Evolutionary conservation across 441 rosid genomes (phyloP).

Genomic region (Bruguiera hainesii): DNA sequence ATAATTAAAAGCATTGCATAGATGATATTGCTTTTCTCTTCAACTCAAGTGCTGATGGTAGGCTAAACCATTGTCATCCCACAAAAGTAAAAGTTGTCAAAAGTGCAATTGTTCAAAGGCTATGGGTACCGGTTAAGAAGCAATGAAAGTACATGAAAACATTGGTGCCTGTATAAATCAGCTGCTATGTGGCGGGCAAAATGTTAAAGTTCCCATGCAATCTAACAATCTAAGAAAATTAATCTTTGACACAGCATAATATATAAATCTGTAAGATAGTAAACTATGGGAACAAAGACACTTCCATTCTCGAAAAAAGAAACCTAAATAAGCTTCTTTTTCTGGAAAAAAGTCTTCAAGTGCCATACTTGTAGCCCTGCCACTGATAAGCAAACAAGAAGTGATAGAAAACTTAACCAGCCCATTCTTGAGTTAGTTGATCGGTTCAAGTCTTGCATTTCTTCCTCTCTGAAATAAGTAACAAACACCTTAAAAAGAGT

Average conservation of each 20-base stretch:
- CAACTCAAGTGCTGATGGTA: too few species aligned
- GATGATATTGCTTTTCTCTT: too few species aligned
- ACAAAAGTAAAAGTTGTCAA: too few species aligned
- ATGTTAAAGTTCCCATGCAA: constrained; percentile 1
- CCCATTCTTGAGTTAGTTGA: constrained; percentile 72
- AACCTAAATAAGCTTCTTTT: constrained; percentile 74
- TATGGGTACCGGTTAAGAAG: too few species aligned
- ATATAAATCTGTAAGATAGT: constrained; percentile 9
- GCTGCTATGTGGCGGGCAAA: too few species aligned
- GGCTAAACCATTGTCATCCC: too few species aligned
- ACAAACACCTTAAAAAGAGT: neutral
- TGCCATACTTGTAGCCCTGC: constrained; percentile 88
- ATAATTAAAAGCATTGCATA: too few species aligned
- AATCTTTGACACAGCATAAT: constrained; percentile 6
- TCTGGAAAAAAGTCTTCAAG: constrained; percentile 76
- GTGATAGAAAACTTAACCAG: constrained; percentile 48
- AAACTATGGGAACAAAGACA: constrained; percentile 11
- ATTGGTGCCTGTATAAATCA: too few species aligned
- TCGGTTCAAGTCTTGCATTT: constrained; percentile 73
- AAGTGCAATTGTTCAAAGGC: too few species aligned
- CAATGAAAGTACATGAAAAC: too few species aligned
- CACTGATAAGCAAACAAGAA: constrained; percentile 59
- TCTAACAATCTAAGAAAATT: constrained; percentile 2
- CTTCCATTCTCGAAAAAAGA: neutral
- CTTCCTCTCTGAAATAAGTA: constrained; percentile 50